phyloP scores from a whole-genome alignment of 805 yeast genomes.

The Scheffersomyces lignosus region DNA sequence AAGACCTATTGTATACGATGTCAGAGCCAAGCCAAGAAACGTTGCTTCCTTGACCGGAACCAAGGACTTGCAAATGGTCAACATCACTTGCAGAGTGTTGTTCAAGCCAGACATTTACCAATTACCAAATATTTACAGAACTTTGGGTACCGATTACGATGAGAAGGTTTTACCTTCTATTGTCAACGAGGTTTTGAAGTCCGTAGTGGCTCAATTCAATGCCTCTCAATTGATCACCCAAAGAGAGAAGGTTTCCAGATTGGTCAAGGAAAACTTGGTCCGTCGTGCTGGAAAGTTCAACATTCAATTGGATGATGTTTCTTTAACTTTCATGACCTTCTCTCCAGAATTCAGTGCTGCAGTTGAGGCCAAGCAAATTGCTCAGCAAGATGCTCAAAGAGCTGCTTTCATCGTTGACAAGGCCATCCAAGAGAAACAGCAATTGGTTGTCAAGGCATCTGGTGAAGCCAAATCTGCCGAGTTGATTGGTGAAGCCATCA shows the following conservation, averaged over 20 bases:
- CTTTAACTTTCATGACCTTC: constrained; percentile 94
- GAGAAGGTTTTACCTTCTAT: constrained; percentile 97
- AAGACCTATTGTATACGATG: constrained; percentile 89
- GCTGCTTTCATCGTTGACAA: constrained; percentile 97
- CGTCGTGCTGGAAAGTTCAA: constrained; percentile 91
- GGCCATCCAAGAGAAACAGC: constrained; percentile 97
- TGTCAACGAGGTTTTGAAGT: constrained; percentile 93
- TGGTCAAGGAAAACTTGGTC: constrained; percentile 86
- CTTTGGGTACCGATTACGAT: constrained; percentile 92
- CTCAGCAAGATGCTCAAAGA: constrained; percentile 98
- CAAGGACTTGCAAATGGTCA: constrained; percentile 98
- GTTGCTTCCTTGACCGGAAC: constrained; percentile 97
- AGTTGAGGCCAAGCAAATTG: constrained; percentile 98
- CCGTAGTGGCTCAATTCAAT: constrained; percentile 97
- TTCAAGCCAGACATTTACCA: constrained; percentile 81
- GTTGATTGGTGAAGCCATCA: constrained; percentile 98
- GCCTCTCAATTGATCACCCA: constrained; percentile 99
- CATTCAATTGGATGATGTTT: constrained; percentile 89
- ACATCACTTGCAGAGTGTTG: constrained; percentile 96
- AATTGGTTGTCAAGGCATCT: constrained; percentile 92
- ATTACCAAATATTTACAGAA: constrained; percentile 84
- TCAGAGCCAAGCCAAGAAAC: constrained; percentile 95
- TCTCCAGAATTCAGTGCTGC: constrained; percentile 97
- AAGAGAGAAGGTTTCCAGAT: constrained; percentile 90
- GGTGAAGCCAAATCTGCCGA: constrained; percentile 99